Conservation (phyloP, 306 rosid species). For the Astragalus membranaceus region DNA sequence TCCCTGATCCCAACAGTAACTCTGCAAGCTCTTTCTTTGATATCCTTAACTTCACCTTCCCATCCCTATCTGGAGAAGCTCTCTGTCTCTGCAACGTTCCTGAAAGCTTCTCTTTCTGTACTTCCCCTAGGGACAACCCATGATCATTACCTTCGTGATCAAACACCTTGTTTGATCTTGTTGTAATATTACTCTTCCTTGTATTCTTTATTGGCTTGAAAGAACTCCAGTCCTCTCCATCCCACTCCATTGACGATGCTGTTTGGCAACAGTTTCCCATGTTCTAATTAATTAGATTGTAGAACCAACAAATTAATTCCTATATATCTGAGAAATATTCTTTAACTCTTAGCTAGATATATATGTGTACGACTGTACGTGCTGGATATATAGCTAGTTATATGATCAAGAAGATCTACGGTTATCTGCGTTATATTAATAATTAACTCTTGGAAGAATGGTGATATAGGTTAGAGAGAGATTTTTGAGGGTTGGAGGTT, state of each 20-base stretch:
- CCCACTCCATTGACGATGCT: conserved; percentile 31
- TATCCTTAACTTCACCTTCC: conserved; percentile 51
- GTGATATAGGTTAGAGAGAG: too few relatives aligned
- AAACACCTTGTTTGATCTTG: background rate
- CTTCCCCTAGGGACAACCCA: background rate
- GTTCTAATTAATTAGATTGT: too few relatives aligned
- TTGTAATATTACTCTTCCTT: background rate
- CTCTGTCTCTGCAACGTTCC: background rate
- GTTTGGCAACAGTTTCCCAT: conserved; percentile 47
- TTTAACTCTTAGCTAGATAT: background rate
- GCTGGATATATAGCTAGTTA: too few relatives aligned
- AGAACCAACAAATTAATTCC: too few relatives aligned
- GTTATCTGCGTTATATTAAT: too few relatives aligned
- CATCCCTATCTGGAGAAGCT: background rate
- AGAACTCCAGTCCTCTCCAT: conserved; percentile 38
- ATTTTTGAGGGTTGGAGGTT: too few relatives aligned
- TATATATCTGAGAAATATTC: too few relatives aligned
- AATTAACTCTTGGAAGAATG: too few relatives aligned
- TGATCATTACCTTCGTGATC: background rate
- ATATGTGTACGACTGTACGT: too few relatives aligned
- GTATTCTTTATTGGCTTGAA: background rate
- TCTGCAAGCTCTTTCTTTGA: conserved; percentile 46
- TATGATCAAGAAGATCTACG: too few relatives aligned
- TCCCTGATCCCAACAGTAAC: conserved; percentile 22
- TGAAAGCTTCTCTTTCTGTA: conserved; percentile 23